Base-by-base conservation (phyloP, 495 filamentous ascomycete genomes). In the Cercophora scortea region DNA sequence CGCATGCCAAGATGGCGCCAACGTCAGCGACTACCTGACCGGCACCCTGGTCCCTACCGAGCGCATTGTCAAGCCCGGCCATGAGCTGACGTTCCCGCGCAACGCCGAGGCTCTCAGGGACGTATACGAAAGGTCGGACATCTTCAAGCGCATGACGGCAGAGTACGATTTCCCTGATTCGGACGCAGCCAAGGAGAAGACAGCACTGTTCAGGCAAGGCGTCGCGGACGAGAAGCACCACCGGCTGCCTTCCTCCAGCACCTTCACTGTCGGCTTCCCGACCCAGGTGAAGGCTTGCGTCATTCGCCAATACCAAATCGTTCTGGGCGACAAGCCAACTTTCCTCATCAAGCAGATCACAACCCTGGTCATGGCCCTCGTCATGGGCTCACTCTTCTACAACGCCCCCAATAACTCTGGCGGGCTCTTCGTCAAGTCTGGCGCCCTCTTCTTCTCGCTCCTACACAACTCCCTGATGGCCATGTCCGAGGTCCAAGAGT, bases 391-490 rank as follows among this genome's bases (percentile, higher is more conserved):
- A 56, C 61, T 90, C 8, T 93, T 90, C 62, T 91, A 80, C 66
- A 74, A 88, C 39, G 74, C 84, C 8, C 85, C 84, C 0, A 60
- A 74, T 17, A 87, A 84, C 63, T 61, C 72, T 1, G 51, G 54
- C 5, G 79, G 79, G 13, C 71, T 78, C 40, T 78, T 84, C 60
- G 63, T 75, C 19, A 72, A 79, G 38, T 78, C 80, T 46, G 79
- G 75, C 55, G 68, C 75, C 38, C 55, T 78, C 32, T 93, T 92
- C 70, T 88, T 87, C 62, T 78, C 85, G 38, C 67, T 94, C 7
- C 71, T 95, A 1, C 89, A 90, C 74, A 93, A 91, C 63, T 78
- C 85, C 16, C 70, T 94, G 12, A 74, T 91, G 42, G 84, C 89
- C n/a, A 69, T 94, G 46, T 82, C 86, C 19, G 89, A 95, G 53